Base-by-base conservation (phyloP, 768 basidiomycete species). In the Podaxis rugospora region DNA sequence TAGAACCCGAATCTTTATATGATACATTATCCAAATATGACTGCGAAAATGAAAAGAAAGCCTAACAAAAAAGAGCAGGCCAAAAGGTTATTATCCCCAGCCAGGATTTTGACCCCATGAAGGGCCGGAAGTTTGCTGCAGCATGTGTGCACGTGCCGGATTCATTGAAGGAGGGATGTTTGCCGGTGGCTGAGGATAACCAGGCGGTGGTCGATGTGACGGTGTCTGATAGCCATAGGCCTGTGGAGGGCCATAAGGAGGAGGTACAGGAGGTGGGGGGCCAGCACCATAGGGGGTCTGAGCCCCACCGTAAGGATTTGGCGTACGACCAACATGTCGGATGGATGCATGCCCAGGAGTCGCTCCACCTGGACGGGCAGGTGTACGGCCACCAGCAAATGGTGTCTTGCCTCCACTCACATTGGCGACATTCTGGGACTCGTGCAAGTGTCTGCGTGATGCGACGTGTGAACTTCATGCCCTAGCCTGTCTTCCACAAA, bases 301-400 rank as follows among this genome's bases (percentile, higher is more conserved):
- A 2, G 79, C 76, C 10, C 78, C 70, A 39, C 80, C 82, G 65
- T 93, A 93, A 1, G 92, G 89, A 66, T 93, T 93, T 9, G 92
- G 92, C 47, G 92, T 93, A 51, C 89, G 83, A 16, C 81, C 83
- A 37, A 81, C 71, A 65, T 90, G 88, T 57, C 90, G 89, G 49
- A 88, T 80, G 18, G 92, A 93, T 73, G 86, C 78, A 67, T 85
- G 88, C 1, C 91, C 90, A n/a, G 92, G 90, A 7, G 90, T 92
- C n/a, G 81, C 77, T 62, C 82, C 81, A n/a, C 85, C 90, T 13
- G 86, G 87, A 36, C 90, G 82, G 21, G 83, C 91, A 54, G 91
- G 91, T 1, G 91, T 93, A 36, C 90, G 84, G n/a, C 76, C 74
- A 49, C 88, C 89, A 28, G 86, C 85, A 64, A 87, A 93, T 0